Evolutionary conservation across 2,329 filamentous ascomycete genomes (phyloP).

Genomic region (Apiospora hydei): DNA sequence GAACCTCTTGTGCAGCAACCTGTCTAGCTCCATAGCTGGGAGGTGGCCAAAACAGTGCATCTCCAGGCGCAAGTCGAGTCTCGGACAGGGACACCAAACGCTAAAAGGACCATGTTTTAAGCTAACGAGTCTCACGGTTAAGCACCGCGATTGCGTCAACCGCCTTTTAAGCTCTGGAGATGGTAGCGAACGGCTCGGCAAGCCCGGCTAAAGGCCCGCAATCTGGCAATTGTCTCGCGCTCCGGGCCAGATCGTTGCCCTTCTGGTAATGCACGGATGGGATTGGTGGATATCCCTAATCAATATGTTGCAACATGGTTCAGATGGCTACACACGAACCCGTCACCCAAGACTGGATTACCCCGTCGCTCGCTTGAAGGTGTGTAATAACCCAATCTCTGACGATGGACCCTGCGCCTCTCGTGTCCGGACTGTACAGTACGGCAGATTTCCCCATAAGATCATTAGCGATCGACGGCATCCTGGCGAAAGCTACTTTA

Average conservation of each 20-base stretch:
- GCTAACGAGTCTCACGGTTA: background rate
- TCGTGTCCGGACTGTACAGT: background rate
- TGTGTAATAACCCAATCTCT: background rate
- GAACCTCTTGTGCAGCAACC: no score
- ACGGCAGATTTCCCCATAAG: background rate
- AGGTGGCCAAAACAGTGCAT: background rate
- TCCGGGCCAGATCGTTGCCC: slow-evolving; percentile 18
- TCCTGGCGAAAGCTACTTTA: background rate
- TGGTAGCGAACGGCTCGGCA: background rate
- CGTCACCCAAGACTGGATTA: background rate
- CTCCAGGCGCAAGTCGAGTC: background rate
- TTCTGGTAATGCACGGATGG: slow-evolving; percentile 11
- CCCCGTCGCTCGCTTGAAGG: background rate
- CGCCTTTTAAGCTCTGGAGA: background rate
- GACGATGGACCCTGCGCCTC: background rate
- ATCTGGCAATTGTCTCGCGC: background rate
- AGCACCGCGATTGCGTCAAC: background rate
- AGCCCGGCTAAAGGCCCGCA: slow-evolving; percentile 12
- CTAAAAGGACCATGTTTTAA: background rate
- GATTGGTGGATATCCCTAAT: background rate
- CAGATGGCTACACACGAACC: background rate
- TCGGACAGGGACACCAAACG: no score
- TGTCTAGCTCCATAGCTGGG: background rate
- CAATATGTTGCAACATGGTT: background rate
- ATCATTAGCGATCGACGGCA: background rate